A percentile compares a stretch with the other conserved stretches of the same genome.
Evolutionary conservation across 148 eudicot species (phyloP).

Genomic region (Polygonum maritimum): DNA sequence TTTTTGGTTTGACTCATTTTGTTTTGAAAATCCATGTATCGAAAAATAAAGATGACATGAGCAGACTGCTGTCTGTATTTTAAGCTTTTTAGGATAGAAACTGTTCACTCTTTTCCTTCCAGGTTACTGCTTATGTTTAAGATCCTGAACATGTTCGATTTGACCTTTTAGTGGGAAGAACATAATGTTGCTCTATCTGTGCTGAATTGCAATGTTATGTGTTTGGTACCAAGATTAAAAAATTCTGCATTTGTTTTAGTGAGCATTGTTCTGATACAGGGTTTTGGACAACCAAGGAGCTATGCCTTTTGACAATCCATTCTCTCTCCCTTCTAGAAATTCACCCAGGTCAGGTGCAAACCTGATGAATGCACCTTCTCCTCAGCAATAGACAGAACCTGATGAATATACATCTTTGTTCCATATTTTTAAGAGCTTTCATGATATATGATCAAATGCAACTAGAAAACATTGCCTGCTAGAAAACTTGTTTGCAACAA

Average conservation of each 20-base stretch:
- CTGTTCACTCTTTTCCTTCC: not conserved
- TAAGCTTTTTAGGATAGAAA: not conserved
- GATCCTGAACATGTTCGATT: not conserved
- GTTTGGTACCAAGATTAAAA: not conserved
- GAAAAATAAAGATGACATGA: not conserved
- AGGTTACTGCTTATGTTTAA: not conserved
- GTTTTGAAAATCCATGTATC: not conserved
- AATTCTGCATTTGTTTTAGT: not conserved
- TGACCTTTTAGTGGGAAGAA: not conserved
- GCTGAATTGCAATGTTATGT: conserved; percentile 4
- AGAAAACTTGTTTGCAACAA: no score
- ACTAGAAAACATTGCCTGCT: no score
- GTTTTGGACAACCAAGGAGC: conserved; percentile 54
- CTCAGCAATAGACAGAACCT: conserved; percentile 74
- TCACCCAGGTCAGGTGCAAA: conserved; percentile 88
- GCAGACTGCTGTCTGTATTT: not conserved
- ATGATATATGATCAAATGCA: no score
- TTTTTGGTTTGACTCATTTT: not conserved
- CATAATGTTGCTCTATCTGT: not conserved
- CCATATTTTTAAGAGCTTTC: no score
- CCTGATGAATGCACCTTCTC: conserved; percentile 87
- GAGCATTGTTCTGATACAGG: conserved; percentile 28
- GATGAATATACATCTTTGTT: no score
- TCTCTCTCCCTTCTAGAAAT: conserved; percentile 78
- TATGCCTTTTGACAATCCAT: conserved; percentile 66